A percentile compares a stretch with the other conserved stretches of the same genome.
phyloP scores from a whole-genome alignment of 2,329 filamentous ascomycete genomes.

The Ceratocystis destructans region DNA sequence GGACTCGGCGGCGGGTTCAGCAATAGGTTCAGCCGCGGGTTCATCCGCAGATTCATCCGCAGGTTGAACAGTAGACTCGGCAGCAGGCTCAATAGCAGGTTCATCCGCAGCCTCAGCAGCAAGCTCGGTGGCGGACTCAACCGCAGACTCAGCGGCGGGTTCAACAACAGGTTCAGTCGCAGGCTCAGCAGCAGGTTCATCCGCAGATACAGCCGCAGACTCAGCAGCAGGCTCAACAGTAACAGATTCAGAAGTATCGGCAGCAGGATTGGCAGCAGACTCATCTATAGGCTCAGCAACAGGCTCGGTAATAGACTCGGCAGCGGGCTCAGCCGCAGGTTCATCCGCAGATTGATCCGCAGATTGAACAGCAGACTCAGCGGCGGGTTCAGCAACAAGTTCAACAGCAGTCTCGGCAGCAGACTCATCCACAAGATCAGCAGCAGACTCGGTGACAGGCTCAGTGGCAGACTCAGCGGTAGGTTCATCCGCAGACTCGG shows the following conservation, averaged over 20 bases:
- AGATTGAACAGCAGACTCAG: background rate
- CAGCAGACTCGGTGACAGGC: background rate
- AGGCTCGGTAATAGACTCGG: no score
- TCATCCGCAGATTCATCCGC: constrained; percentile 3
- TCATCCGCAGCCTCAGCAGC: background rate
- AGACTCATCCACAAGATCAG: background rate
- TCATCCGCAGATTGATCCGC: background rate
- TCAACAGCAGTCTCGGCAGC: background rate
- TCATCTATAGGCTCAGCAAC: background rate
- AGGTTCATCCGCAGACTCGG: background rate
- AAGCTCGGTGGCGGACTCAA: constrained; percentile 9
- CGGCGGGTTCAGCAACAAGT: background rate
- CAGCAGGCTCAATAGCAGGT: background rate
- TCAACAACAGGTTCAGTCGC: background rate
- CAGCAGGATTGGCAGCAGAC: background rate
- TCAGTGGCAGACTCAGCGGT: background rate
- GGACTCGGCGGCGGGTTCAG: background rate
- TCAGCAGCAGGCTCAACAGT: background rate
- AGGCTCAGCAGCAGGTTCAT: background rate
- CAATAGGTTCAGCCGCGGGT: constrained; percentile 2
- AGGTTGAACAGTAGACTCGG: background rate
- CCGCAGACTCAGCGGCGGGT: constrained; percentile 8
- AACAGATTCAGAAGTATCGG: no score
- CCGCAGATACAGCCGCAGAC: background rate
- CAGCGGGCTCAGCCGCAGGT: background rate